A percentile compares a stretch with the other conserved stretches of the same genome.
Conservation (phyloP, 2,329 filamentous ascomycete genomes). For the Colletotrichum sp. region DNA sequence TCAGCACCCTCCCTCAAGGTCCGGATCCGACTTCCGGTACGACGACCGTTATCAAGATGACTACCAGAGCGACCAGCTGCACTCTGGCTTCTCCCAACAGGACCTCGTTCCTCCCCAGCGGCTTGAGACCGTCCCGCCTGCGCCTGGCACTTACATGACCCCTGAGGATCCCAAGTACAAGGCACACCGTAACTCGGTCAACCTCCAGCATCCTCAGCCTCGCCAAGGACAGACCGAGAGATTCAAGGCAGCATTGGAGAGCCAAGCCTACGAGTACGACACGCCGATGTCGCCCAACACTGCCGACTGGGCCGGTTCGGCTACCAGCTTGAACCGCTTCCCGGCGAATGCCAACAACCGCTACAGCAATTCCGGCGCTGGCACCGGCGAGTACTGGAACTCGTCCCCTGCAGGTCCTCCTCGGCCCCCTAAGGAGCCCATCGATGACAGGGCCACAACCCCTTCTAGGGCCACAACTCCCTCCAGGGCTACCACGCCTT, state of each 20-base stretch:
- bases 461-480: slow-evolving; percentile 43
- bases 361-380: slow-evolving; percentile 41
- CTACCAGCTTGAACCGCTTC: slow-evolving; percentile 62
- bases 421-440: slow-evolving; percentile 67
- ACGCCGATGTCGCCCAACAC: slow-evolving; percentile 64
- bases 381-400: slow-evolving; percentile 48
- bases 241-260: slow-evolving; percentile 76
- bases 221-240: slow-evolving; percentile 75
- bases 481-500: slow-evolving; percentile 42
- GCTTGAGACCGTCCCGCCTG: slow-evolving; percentile 26
- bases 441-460: slow-evolving; percentile 48
- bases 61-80: slow-evolving; percentile 66
- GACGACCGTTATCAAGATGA: slow-evolving; percentile 63
- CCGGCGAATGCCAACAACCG: slow-evolving; percentile 52
- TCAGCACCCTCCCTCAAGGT: slow-evolving; percentile 70
- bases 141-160: slow-evolving; percentile 59
- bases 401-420: slow-evolving; percentile 54
- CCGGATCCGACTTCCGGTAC: slow-evolving; percentile 76
- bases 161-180: slow-evolving; percentile 80
- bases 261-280: slow-evolving; percentile 72
- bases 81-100: slow-evolving; percentile 60
- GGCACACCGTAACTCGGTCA: slow-evolving; percentile 80
- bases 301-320: slow-evolving; percentile 67
- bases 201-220: slow-evolving; percentile 81
- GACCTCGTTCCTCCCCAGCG: slow-evolving; percentile 41